These are phyloP conservation scores for Linum tenue DNA, from an alignment of 345 rosid species.

Conservation along the genomic window DNA sequence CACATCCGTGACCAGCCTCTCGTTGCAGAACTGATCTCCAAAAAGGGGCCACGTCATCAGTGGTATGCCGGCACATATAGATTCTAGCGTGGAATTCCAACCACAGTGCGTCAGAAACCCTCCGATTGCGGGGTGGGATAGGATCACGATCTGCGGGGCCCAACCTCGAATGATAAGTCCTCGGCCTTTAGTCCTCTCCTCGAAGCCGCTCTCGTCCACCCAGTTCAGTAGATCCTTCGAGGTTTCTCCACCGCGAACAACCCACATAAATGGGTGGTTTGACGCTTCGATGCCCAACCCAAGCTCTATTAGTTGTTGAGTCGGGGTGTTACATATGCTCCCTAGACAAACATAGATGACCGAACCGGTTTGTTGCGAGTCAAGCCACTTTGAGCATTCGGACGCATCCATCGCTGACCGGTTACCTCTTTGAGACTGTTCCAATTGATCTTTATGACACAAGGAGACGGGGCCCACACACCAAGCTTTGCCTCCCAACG, in stretches of 20 bases:
- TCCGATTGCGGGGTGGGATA: constrained; percentile 29
- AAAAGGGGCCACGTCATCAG: constrained; percentile 31
- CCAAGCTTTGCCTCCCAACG: constrained; percentile 21
- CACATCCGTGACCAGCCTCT: constrained; percentile 24
- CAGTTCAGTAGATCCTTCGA: constrained; percentile 21
- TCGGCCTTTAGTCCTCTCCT: constrained; percentile 21
- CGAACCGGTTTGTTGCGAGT: constrained; percentile 11
- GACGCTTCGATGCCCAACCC: constrained; percentile 35
- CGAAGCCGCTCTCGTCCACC: constrained; percentile 21
- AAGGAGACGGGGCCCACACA: constrained; percentile 32
- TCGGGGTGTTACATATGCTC: constrained; percentile 13
- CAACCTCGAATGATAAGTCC: constrained; percentile 29
- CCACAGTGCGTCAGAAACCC: constrained; percentile 38
- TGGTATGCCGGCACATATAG: constrained; percentile 24
- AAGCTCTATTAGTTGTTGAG: constrained; percentile 18
- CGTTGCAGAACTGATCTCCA: constrained; percentile 34
- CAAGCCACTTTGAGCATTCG: constrained; percentile 28
- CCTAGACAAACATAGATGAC: constrained; percentile 36
- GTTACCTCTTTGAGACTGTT: constrained; percentile 23
- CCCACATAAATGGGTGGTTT: constrained; percentile 28
- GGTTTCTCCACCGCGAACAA: constrained; percentile 9
- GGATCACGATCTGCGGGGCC: constrained; percentile 32
- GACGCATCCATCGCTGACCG: constrained; percentile 13
- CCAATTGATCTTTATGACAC: constrained; percentile 13
- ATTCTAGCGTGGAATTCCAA: constrained; percentile 31